Base-by-base conservation (phyloP, 2,329 filamentous ascomycete species). In the Penicillium olsonii region DNA sequence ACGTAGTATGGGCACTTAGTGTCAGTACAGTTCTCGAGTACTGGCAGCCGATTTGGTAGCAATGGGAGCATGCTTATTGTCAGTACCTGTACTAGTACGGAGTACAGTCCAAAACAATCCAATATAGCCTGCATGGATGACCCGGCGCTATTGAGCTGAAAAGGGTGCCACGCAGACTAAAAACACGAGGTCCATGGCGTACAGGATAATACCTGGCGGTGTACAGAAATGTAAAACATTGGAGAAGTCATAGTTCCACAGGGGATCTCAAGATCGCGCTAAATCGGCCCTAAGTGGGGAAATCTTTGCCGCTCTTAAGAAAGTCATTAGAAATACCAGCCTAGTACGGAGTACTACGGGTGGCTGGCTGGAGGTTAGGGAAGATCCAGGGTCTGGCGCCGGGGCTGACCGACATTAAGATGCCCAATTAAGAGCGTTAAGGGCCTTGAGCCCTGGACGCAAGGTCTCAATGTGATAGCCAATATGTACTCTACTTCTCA, bases 191-290 rank as follows among this genome's bases (percentile, higher is more conserved):
- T 17, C 41, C 37, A 48, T 48, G 34, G 10, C 19, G n/a, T 14
- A 31, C 29, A 6, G 12, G 29, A 14, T 31, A 14, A 31, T 7
- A 26, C 12, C 18, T 34, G 48, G 59, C 59, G 59, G 59, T 60
- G 55, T 59, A 57, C 27, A 33, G 20, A 17, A 19, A 46, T 41
- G 42, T 42, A 42, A 50, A 33, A 53, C 54, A 45, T 53, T 45
- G 47, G 22, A 41, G 48, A 42, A 47, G 43, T 44, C 42, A 45
- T 31, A 12, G 31, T 41, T 45, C 55, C 55, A 55, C 53, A 45
- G 19, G 18, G 39, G 51, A 58, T 56, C 35, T 42, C 18, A 39
- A 59, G 50, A 61, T 61, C 49, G 52, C 53, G 48, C 50, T 40
- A 40, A 46, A 50, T 40, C 41, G 33, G 42, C 50, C 26, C 45